Percentiles rank a stretch among this genome's conserved stretches.
Conservation (phyloP, 1,284 basidiomycete species). For the Ceraceosorus bombacis region DNA sequence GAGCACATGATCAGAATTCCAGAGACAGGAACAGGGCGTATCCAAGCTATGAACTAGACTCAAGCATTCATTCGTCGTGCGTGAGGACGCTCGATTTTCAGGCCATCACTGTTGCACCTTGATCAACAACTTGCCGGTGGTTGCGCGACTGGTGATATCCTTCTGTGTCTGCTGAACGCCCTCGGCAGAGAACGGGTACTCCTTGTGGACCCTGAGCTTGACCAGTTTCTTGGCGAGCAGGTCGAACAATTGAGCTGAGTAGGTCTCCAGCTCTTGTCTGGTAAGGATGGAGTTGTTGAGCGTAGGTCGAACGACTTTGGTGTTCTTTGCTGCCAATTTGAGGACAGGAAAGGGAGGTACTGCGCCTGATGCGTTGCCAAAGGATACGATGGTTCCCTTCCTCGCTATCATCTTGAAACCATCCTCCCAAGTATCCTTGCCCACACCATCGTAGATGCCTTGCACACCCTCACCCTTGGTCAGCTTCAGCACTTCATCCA, state of each 20-base stretch:
- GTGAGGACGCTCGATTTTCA: no score
- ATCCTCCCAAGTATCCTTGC: constrained; percentile 55
- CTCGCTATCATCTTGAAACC: constrained; percentile 65
- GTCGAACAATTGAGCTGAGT: constrained; percentile 63
- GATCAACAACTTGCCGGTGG: constrained; percentile 38
- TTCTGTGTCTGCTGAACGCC: constrained; percentile 69
- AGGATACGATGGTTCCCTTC: constrained; percentile 61
- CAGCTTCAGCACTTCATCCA: constrained; percentile 53
- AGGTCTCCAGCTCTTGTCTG: constrained; percentile 62
- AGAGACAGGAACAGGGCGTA: no score
- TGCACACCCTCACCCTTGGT: constrained; percentile 72
- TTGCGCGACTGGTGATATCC: constrained; percentile 57
- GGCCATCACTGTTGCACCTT: constrained; percentile 16
- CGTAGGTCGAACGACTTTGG: constrained; percentile 58
- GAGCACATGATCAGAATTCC: no score
- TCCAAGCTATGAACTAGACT: no score
- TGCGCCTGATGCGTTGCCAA: constrained; percentile 83
- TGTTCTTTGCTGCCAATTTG: constrained; percentile 71
- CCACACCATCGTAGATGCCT: constrained; percentile 86
- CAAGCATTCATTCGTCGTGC: no score
- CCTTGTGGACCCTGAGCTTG: constrained; percentile 61
- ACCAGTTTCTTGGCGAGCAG: constrained; percentile 60
- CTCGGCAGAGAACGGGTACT: constrained; percentile 73
- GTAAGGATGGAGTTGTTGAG: constrained; percentile 53
- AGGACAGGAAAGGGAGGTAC: constrained; percentile 60